Percentiles rank a stretch among this genome's conserved stretches.
Evolutionary conservation across 208 protist species (phyloP).

Genomic region (Eutreptiella sp.): DNA sequence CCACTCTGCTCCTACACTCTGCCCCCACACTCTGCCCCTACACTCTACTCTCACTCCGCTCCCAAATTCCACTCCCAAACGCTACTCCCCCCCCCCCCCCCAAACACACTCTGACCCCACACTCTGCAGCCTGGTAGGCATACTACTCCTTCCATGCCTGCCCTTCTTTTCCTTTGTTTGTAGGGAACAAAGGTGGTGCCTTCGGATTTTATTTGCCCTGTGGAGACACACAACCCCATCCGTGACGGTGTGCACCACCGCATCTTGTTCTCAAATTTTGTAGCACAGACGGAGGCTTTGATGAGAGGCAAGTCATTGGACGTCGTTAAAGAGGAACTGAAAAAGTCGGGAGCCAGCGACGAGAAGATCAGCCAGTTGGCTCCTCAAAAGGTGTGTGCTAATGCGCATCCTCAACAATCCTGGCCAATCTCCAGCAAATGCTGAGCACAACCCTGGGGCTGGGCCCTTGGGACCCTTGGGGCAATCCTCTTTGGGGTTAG

Average conservation of each 20-base stretch:
- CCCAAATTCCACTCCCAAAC: too few species aligned
- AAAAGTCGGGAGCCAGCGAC: constrained; percentile 40
- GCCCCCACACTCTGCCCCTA: too few species aligned
- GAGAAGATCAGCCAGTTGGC: constrained; percentile 52
- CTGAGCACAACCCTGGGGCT: too few species aligned
- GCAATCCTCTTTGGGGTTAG: too few species aligned
- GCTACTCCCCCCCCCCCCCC: too few species aligned
- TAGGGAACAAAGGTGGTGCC: constrained; percentile 91
- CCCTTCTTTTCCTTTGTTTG: neutral
- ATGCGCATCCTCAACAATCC: too few species aligned
- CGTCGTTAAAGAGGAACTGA: constrained; percentile 67
- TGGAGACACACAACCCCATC: constrained; percentile 80
- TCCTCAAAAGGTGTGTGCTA: constrained; percentile 73
- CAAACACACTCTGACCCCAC: too few species aligned
- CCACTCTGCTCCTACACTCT: too few species aligned
- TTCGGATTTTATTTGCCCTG: constrained; percentile 86
- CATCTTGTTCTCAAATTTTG: constrained; percentile 91
- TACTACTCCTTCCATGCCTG: neutral
- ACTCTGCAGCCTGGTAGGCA: neutral
- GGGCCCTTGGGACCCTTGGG: too few species aligned
- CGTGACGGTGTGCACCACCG: constrained; percentile 77
- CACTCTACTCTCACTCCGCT: too few species aligned
- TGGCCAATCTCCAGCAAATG: too few species aligned
- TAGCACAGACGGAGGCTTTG: constrained; percentile 95
- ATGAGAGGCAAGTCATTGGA: constrained; percentile 84